Evolutionary conservation across 371 early-diverging fungal genomes (phyloP), one percentile per base, ranked within the genome.

Genomic region (Vairimorpha necatrix): DNA sequence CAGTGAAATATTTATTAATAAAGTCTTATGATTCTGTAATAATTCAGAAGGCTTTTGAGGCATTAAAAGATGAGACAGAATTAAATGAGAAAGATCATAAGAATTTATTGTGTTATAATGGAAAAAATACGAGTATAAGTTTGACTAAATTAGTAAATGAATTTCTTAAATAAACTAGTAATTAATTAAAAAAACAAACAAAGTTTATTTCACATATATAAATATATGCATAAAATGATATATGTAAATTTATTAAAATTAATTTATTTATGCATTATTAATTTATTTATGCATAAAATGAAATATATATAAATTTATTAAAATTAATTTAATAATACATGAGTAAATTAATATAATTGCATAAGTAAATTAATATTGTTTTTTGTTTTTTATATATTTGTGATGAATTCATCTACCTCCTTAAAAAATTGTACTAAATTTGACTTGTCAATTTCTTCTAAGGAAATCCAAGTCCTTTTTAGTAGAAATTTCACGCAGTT

Each of bases 361-460:
- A n/a, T n/a, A n/a, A n/a, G n/a, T n/a, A n/a, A n/a, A n/a, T n/a
- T n/a, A 42, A 11, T 42, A 42, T 16, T 42, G 16, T 7, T 42
- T 42, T 42, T 11, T 16, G 16, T 11, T 7, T 42, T 42, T 42
- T 42, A 50, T 11, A 50, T 50, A 56, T 18, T 28, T 36, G 11
- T 63, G 9, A 63, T 28, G 22, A 4, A 33, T 26, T 63, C 42
- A 4, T 63, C 63, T 6, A 63, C 33, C 4, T 63, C 63, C 9
- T 33, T 14, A 38, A 63, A 63, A 63, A 63, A 63, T 9, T 36
- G 33, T 7, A 39, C 63, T 3, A 63, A 11, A 14, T 63, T 33
- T 20, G 13, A 4, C 38, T 63, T 63, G 22, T 63, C 63, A 18
- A 18, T 63, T 36, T 63, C 63, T 20, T 63, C 42, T 36, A 63